A percentile compares a stretch with the other conserved stretches of the same genome.
Evolutionary conservation across 306 rosid species (phyloP).

Genomic region (Abrus pulchellus): DNA sequence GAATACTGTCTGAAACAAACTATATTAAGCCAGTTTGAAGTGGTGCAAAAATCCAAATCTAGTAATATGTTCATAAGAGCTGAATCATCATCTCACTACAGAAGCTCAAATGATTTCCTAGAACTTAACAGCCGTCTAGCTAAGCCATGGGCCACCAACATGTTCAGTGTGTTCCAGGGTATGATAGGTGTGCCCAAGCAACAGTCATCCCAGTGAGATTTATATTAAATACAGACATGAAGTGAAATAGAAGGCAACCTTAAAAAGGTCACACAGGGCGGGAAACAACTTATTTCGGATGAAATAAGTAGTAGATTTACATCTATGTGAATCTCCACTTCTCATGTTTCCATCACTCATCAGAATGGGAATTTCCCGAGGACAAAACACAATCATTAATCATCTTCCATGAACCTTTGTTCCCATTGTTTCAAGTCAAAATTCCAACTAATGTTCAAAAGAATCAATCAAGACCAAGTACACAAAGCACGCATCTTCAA

Average conservation of each 20-base stretch:
- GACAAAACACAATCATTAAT: background rate
- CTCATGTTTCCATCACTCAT: background rate
- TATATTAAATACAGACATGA: background rate
- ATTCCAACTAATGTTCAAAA: background rate
- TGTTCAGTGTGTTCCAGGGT: background rate
- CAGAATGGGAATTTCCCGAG: background rate
- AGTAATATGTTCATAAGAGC: background rate
- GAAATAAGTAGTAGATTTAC: background rate
- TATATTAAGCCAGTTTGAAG: background rate
- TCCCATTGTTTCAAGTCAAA: background rate
- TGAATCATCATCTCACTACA: slow-evolving; percentile 4
- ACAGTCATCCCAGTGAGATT: background rate
- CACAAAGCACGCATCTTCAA: background rate
- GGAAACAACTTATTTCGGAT: background rate
- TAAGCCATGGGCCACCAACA: background rate
- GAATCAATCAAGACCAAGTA: background rate
- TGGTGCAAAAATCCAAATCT: slow-evolving; percentile 2
- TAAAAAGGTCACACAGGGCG: background rate
- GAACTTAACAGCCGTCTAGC: background rate
- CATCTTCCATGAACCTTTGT: background rate
- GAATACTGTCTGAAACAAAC: too few relatives aligned
- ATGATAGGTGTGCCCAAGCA: background rate
- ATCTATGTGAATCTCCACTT: background rate
- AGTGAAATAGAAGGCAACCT: background rate
- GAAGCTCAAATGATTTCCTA: slow-evolving; percentile 16